Evolutionary conservation across 768 basidiomycete species (phyloP).

Genomic region (Cystofilobasidium macerans): DNA sequence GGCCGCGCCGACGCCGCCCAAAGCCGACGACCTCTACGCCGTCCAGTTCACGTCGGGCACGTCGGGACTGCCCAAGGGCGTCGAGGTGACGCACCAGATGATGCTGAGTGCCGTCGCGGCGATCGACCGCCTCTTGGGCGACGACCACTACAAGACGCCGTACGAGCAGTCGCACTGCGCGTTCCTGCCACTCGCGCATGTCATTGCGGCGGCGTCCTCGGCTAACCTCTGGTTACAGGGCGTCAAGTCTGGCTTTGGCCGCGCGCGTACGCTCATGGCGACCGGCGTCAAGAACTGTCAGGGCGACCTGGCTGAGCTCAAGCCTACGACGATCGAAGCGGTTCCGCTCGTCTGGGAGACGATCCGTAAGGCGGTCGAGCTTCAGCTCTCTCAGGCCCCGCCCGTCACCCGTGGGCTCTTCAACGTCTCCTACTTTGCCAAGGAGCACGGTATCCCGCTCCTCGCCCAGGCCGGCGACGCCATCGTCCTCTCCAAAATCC

Average conservation of each 20-base stretch:
- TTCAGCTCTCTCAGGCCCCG: constrained; percentile 63
- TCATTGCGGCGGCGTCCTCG: constrained; percentile 91
- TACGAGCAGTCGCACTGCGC: constrained; percentile 41
- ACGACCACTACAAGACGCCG: constrained; percentile 41
- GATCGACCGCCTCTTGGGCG: constrained; percentile 57
- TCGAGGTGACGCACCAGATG: constrained; percentile 75
- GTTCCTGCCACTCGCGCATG: constrained; percentile 46
- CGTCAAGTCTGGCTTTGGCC: constrained; percentile 74
- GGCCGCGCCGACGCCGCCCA: constrained; percentile 38
- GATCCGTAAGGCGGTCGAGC: constrained; percentile 85
- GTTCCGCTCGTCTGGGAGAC: constrained; percentile 59
- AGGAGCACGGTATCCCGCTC: constrained; percentile 57
- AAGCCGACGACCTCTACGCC: constrained; percentile 48
- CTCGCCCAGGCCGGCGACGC: constrained; percentile 59
- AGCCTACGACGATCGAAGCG: constrained; percentile 42
- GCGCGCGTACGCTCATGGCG: constrained; percentile 91
- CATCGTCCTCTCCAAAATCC: constrained; percentile 63
- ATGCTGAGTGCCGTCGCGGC: constrained; percentile 62
- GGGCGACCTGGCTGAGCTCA: constrained; percentile 74
- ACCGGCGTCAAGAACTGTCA: constrained; percentile 75
- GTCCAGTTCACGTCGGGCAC: constrained; percentile 78
- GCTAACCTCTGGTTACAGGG: constrained; percentile 60
- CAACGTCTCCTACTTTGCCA: constrained; percentile 59
- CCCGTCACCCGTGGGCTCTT: constrained; percentile 63
- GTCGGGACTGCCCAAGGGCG: constrained; percentile 90